Evolutionary conservation across 2,329 filamentous ascomycete species (phyloP), one percentile per base, ranked within the genome.

Genomic region (Cercospora citrullina): DNA sequence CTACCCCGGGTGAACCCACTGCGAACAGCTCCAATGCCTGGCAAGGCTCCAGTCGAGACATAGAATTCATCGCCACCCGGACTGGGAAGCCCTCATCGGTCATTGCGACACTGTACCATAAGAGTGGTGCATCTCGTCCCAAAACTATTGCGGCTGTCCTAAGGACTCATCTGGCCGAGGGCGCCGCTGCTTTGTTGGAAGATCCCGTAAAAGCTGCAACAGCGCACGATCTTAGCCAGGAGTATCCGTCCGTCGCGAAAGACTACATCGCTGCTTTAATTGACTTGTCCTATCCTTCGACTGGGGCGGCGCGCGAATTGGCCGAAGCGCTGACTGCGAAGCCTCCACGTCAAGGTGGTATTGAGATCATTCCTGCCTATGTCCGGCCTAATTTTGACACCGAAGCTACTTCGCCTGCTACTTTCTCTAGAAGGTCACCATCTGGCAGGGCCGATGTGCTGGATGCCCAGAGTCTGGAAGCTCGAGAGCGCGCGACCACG

Each of bases 31-130:
- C 67, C 16, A 90, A 89, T 72, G 86, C 84, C 71, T 91, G 89
- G 89, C 81, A 86, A 66, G 81, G 80, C 31, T 84, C 83, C 2
- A 83, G 79, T 55, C 80, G 84, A 62, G 87, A 90, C 70, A 81
- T 91, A 14, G 85, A 88, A 0, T 90, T 89, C 70, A 85, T 91
- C 64, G 82, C 83, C 14, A 82, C 82, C 8, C 83, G 85, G 45
- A 83, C 84, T 30, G 79, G 84, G 2, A 75, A 85, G 14, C 76
- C 84, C 2, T 78, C 79, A 31, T 79, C 82, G 31, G 77, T 79
- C 0, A 82, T 90, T 3, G 80, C 82, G 1, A 89, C 88, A 0
- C 74, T 86, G 1, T 91, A 91, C 73, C 85, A 90, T 75, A 77
- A 81, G 9, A 85, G 86, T 66, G 84, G 85, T 14, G 86, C 85